Evolutionary conservation across 176 grass and related monocot genomes (phyloP), one percentile per base, ranked within the genome.

Genomic region (Oryza punctata): DNA sequence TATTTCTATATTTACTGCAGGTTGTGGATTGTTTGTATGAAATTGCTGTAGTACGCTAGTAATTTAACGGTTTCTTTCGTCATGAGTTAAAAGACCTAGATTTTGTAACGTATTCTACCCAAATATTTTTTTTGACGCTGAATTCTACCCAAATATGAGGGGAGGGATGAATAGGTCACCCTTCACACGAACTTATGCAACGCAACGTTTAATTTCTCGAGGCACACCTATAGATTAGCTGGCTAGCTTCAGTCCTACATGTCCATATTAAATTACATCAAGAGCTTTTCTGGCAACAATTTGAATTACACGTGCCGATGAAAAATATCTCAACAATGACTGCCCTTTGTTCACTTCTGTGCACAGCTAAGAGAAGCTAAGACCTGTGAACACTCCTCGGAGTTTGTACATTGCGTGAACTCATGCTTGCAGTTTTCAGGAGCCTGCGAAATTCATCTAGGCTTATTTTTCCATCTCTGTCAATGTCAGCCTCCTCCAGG

Each of bases 381-480:
- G 24, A 77, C 40, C 25, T 77, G 43, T 29, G 78, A 65, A 52
- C 71, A 21, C 65, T 37, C 40, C 40, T 72, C 16, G 86, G 89
- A 69, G 85, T 87, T 29, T 77, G 77, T 63, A 85, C 81, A 75
- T 54, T 94, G 81, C 92, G 88, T 6, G 90, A 91, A 38, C 88
- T 92, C 92, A 97, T 91, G 86, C 92, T 94, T 75, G 90, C 92
- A 76, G 92, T 97, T 91, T 97, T 94, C 69, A 94, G 85, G 63
- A 97, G 90, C 72, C 90, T 91, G 26, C 92, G 92, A 87, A 97
- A 97, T 88, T 94, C 95, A 68, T 97, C 88, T 75, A 97, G 86
- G 87, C 90, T 93, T 94, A 94, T 97, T 79, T 91, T 97, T 21
- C 92, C 95, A 73, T 97, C 95, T 69, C 92, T 97, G 84, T 97